Base-by-base conservation (phyloP, 78 protist genomes). In the Dictyostelium brefeldianum region DNA sequence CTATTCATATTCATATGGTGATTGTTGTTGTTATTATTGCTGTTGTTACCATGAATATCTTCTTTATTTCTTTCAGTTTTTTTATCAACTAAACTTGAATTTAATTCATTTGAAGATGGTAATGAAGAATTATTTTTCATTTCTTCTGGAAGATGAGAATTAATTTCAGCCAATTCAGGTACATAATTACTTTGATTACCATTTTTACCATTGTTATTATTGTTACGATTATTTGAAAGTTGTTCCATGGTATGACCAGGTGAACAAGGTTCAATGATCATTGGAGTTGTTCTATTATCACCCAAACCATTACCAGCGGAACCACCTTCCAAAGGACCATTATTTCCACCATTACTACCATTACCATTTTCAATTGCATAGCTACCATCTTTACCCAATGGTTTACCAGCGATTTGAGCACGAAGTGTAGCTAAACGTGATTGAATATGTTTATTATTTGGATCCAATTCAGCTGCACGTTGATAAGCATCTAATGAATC, bases 401-500 rank as follows among this genome's bases (percentile, higher is more conserved):
- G 57, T 50, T 75, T 75, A 20, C 83, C 83, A 17, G 74, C 14
- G 36, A 87, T 65, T 50, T 87, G 93, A 7, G 50, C 80, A 31
- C 69, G 77, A 48, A 82, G 83, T 1, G 91, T 80, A 6, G 74
- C 73, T 12, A 92, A 62, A 20, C 96, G 64, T n/a, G 89, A 73
- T 81, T 92, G 96, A 62, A 94, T 94, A 81, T 87, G 94, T 36
- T 74, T 79, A 83, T 94, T 94, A 20, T 65, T 25, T 64, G 97
- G 93, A 51, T 95, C 97, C 14, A 95, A 36, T 25, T 95, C 94
- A 1, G 92, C 51, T 5, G 97, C 97, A 27, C 92, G 62, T 29
- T 70, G 71, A 67, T 82, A 95, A 25, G 97, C 97, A 43, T 95
- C 97, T 43, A 95, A 75, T 3, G 97, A 81, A 50, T 95, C 97